phyloP scores from a whole-genome alignment of 768 basidiomycete species.

The Lentinula sp. region DNA sequence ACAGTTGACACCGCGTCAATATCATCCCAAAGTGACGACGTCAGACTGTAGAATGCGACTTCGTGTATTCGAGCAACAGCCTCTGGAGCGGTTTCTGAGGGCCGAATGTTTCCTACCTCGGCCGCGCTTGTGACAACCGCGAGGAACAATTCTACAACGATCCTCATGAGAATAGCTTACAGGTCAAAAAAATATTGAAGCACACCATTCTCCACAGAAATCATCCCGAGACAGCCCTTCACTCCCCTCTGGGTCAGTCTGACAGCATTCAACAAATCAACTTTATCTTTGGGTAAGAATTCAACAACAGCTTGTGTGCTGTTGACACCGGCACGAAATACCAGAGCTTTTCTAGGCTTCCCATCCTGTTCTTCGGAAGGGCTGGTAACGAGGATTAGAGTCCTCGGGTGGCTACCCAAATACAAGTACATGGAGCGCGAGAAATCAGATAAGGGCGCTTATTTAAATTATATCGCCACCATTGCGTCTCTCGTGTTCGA shows the following conservation, averaged over 20 bases:
- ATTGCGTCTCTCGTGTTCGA: too few species aligned
- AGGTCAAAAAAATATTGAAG: background rate
- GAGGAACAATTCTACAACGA: conserved; percentile 69
- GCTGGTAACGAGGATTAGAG: conserved; percentile 68
- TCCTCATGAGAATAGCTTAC: background rate
- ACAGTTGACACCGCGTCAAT: conserved; percentile 50
- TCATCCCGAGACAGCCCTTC: conserved; percentile 82
- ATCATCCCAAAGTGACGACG: conserved; percentile 82
- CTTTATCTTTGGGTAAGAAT: conserved; percentile 67
- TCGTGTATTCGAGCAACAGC: conserved; percentile 80
- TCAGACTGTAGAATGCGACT: conserved; percentile 86
- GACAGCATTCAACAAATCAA: conserved; percentile 60
- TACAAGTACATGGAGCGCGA: conserved; percentile 61
- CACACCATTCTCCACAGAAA: conserved; percentile 66
- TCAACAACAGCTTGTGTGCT: conserved; percentile 77
- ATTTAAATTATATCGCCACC: background rate
- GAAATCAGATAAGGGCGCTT: background rate
- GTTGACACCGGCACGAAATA: conserved; percentile 60
- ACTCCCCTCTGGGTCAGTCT: conserved; percentile 66
- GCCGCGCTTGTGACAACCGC: conserved; percentile 73
- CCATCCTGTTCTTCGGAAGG: conserved; percentile 60
- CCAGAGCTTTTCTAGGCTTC: conserved; percentile 55
- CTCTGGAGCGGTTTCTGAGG: conserved; percentile 52
- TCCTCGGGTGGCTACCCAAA: conserved; percentile 60
- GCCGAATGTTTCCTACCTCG: conserved; percentile 67